phyloP scores from a whole-genome alignment of 2,329 filamentous ascomycete genomes.

The Cordyceps cateniannulata region DNA sequence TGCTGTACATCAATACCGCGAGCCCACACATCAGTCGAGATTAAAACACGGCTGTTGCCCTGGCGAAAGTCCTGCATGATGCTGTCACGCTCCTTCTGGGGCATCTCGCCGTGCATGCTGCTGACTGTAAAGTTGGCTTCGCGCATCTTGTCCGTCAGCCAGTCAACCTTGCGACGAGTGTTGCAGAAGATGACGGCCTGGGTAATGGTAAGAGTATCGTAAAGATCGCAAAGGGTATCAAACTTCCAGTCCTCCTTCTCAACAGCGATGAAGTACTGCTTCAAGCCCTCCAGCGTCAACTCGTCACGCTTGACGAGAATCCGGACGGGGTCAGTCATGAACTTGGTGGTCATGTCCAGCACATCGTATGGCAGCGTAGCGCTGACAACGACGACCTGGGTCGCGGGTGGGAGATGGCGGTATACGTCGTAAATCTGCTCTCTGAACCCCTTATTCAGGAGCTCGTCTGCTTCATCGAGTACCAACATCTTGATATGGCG shows the following conservation, averaged over 20 bases:
- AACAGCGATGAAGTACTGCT: conserved; percentile 98
- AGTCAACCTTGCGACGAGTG: conserved; percentile 97
- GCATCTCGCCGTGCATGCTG: conserved; percentile 99
- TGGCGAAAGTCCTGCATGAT: conserved; percentile 99
- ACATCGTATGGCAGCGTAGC: conserved; percentile 97
- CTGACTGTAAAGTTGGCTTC: conserved; percentile 98
- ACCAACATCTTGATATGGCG: conserved; percentile 60
- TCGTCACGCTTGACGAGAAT: conserved; percentile 99
- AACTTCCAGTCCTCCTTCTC: conserved; percentile 99
- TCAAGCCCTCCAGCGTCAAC: conserved; percentile 91
- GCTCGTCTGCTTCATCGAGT: conserved; percentile 54
- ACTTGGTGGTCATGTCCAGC: conserved; percentile 98
- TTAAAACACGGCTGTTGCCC: conserved; percentile 90
- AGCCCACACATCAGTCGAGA: conserved; percentile 96
- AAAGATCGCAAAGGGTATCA: conserved; percentile 95
- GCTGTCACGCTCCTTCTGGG: conserved; percentile 93
- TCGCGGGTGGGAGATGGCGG: conserved; percentile 90
- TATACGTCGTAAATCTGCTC: conserved; percentile 99
- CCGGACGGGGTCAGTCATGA: conserved; percentile 97
- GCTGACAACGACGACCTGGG: conserved; percentile 96
- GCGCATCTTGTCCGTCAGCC: conserved; percentile 98
- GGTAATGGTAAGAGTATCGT: conserved; percentile 97
- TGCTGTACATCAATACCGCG: conserved; percentile 98
- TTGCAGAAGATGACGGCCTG: conserved; percentile 99
- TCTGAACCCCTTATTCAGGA: conserved; percentile 87